phyloP scores from a whole-genome alignment of 2,329 filamentous ascomycete species.

The Ophidiomyces ophidiicola region DNA sequence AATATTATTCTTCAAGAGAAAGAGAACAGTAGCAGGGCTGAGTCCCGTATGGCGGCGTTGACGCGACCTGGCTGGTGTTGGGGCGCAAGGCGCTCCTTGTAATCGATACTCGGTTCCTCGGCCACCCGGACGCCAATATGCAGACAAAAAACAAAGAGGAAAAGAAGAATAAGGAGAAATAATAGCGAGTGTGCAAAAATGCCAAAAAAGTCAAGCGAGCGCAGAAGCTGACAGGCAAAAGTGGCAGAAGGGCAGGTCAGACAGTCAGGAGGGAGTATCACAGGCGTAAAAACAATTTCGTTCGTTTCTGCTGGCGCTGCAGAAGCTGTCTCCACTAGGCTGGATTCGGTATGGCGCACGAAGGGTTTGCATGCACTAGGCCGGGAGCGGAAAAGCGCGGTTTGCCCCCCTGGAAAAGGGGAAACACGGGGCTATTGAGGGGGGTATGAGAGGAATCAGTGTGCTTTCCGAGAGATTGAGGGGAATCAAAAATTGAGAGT shows the following conservation, averaged over 20 bases:
- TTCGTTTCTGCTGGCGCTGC: background rate
- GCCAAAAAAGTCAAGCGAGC: background rate
- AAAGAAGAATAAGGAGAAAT: background rate
- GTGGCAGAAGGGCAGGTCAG: background rate
- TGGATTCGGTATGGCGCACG: background rate
- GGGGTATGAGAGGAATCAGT: slow-evolving; percentile 15
- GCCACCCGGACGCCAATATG: background rate
- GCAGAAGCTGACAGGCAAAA: slow-evolving; percentile 11
- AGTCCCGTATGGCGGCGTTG: background rate
- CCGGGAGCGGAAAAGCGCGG: background rate
- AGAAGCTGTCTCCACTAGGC: slow-evolving; percentile 7
- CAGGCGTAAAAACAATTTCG: slow-evolving; percentile 4
- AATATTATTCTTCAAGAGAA: too few relatives aligned
- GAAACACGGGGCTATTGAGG: slow-evolving; percentile 42
- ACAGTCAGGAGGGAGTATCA: slow-evolving; percentile 11
- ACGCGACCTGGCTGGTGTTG: background rate
- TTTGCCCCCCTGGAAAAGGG: slow-evolving; percentile 38
- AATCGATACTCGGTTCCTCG: background rate
- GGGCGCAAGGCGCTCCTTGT: background rate
- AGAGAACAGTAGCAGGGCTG: too few relatives aligned
- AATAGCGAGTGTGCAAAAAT: background rate
- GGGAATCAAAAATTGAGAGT: too few relatives aligned
- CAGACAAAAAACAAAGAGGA: background rate
- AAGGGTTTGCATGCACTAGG: background rate
- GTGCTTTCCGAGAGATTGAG: background rate